Conservation (phyloP, 805 yeast species). For the Yarrowia divulgata region DNA sequence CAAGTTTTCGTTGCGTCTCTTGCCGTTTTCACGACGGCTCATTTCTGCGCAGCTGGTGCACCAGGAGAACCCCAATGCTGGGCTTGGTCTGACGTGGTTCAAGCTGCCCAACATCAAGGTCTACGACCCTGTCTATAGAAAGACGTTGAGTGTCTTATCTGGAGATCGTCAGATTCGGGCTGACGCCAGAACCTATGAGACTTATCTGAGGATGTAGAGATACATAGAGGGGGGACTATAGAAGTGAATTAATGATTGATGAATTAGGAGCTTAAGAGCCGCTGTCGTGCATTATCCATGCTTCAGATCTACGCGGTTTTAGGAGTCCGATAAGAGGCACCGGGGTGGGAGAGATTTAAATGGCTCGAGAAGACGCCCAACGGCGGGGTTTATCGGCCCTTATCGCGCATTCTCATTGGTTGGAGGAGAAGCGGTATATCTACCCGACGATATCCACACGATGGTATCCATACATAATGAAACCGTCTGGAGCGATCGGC, state of each 20-base stretch:
- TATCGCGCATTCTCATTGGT: too few species aligned
- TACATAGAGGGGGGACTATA: background rate
- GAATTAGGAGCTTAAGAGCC: background rate
- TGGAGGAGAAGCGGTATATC: too few species aligned
- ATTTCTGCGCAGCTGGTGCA: constrained; percentile 19
- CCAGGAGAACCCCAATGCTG: constrained; percentile 23
- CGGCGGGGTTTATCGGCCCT: too few species aligned
- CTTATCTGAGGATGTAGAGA: constrained; percentile 18
- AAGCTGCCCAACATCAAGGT: constrained; percentile 69
- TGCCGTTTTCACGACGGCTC: constrained; percentile 61
- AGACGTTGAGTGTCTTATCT: constrained; percentile 61
- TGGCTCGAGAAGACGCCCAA: too few species aligned
- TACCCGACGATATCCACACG: too few species aligned
- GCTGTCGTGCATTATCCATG: constrained; percentile 11
- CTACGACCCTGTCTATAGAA: constrained; percentile 72
- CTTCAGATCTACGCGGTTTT: background rate
- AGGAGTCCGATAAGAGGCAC: background rate
- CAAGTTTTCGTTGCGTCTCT: constrained; percentile 54
- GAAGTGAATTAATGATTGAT: constrained; percentile 19
- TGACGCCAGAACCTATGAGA: constrained; percentile 38
- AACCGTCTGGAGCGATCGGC: too few species aligned
- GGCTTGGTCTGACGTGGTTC: constrained; percentile 42
- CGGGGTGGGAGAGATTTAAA: background rate
- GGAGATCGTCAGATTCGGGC: constrained; percentile 46
- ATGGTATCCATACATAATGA: too few species aligned